phyloP scores from a whole-genome alignment of 2,329 filamentous ascomycete genomes.

The Talaromyces atroroseus region DNA sequence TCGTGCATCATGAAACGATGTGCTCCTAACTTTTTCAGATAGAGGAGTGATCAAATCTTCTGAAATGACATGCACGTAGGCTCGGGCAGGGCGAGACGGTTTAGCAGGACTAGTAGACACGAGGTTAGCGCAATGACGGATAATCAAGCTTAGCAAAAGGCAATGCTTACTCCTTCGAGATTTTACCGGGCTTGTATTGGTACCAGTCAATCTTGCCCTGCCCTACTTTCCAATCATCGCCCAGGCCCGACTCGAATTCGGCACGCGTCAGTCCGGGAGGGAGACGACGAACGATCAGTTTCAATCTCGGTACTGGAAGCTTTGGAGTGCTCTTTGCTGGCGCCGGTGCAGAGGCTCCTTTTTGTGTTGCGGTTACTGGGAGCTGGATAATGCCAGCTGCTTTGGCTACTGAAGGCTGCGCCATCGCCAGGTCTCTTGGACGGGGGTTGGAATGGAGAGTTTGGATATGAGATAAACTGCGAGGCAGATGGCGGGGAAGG shows the following conservation, averaged over 20 bases:
- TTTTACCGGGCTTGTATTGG: conserved; percentile 66
- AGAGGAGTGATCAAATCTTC: conserved; percentile 63
- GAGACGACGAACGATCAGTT: conserved; percentile 76
- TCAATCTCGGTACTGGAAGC: conserved; percentile 60
- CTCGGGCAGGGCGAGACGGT: conserved; percentile 71
- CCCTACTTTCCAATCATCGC: conserved; percentile 75
- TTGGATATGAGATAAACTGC: not conserved
- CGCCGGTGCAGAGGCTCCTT: conserved; percentile 26
- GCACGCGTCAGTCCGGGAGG: conserved; percentile 76
- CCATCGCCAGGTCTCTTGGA: not conserved
- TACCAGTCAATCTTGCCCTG: conserved; percentile 81
- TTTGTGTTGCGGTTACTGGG: conserved; percentile 43
- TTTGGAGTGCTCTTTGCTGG: conserved; percentile 43
- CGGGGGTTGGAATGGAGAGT: not conserved
- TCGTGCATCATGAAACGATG: conserved; percentile 74
- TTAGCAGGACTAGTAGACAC: conserved; percentile 63
- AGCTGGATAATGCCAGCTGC: conserved; percentile 52
- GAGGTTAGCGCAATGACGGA: conserved; percentile 5
- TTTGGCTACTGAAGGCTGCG: conserved; percentile 20
- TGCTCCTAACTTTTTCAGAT: conserved; percentile 62
- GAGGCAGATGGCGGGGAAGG: not conserved
- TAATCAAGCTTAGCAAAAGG: conserved; percentile 14
- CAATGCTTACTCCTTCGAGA: conserved; percentile 71
- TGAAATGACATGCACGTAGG: conserved; percentile 75
- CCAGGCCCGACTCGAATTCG: conserved; percentile 69